Conservation (phyloP, 768 basidiomycete genomes). For the Gautieria morchelliformis region DNA sequence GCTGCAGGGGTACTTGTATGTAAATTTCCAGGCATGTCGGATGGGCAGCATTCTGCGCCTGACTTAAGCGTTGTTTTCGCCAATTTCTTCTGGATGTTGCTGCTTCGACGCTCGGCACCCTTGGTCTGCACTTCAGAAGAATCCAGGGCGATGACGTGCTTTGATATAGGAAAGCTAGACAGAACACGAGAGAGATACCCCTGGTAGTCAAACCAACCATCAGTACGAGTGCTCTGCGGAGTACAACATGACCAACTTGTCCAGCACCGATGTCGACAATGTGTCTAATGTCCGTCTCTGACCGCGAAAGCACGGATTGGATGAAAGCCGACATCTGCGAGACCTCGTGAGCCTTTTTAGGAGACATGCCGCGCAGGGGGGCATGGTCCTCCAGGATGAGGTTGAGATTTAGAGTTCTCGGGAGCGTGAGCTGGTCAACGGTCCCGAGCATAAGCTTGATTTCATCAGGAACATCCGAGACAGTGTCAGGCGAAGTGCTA, state of each 20-base stretch:
- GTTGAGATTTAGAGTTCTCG: constrained; percentile 1
- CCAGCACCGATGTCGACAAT: constrained; percentile 71
- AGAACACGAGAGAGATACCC: constrained; percentile 54
- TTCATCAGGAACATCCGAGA: constrained; percentile 9
- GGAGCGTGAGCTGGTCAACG: constrained; percentile 14
- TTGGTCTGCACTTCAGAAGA: constrained; percentile 45
- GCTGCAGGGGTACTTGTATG: neutral
- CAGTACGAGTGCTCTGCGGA: neutral
- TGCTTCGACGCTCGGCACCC: constrained; percentile 43
- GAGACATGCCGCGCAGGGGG: constrained; percentile 46
- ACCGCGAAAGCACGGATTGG: constrained; percentile 24
- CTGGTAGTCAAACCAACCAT: constrained; percentile 20
- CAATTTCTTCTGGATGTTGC: neutral
- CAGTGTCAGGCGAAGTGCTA: constrained; percentile 8
- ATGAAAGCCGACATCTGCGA: constrained; percentile 51
- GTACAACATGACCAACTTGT: constrained; percentile 32
- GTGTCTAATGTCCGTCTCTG: constrained; percentile 21
- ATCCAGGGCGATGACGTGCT: constrained; percentile 60
- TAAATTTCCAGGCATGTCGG: neutral
- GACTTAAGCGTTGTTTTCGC: neutral
- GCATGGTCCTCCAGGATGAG: neutral
- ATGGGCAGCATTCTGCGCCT: neutral
- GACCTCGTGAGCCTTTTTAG: constrained; percentile 71
- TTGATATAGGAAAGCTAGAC: constrained; percentile 17
- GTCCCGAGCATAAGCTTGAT: constrained; percentile 11